Conservation (phyloP, 208 protist genomes). For the Trypanosoma melophagium region DNA sequence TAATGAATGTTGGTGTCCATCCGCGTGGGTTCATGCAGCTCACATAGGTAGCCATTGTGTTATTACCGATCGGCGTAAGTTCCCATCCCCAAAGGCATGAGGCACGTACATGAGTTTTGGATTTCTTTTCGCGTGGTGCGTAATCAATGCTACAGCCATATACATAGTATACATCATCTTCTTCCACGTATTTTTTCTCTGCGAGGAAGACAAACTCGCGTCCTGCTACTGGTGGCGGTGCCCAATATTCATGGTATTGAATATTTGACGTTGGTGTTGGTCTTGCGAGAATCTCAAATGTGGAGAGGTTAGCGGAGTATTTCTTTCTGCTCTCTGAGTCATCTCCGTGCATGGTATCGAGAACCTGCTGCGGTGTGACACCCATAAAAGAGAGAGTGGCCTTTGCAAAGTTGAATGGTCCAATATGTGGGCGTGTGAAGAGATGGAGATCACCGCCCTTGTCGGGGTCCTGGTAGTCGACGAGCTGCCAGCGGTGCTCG, state of each 20-base stretch:
- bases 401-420: constrained; percentile 79
- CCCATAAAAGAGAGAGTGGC: constrained; percentile 63
- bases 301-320: constrained; percentile 61
- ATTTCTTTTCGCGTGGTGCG: constrained; percentile 25
- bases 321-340: constrained; percentile 46
- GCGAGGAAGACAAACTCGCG: constrained; percentile 75
- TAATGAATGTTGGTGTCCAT: constrained; percentile 85
- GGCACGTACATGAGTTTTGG: constrained; percentile 33
- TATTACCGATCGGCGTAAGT: constrained; percentile 37
- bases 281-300: constrained; percentile 56
- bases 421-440: constrained; percentile 66
- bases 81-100: constrained; percentile 72
- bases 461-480: constrained; percentile 69
- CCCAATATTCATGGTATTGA: constrained; percentile 67
- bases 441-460: constrained; percentile 71
- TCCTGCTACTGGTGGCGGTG: constrained; percentile 65
- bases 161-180: constrained; percentile 68
- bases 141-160: constrained; percentile 81
- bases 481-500: constrained; percentile 57
- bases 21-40: constrained; percentile 84
- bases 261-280: constrained; percentile 41
- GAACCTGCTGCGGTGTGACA: constrained; percentile 48
- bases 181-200: constrained; percentile 72
- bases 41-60: constrained; percentile 65
- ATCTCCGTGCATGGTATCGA: constrained; percentile 66